Conservation (phyloP, 495 filamentous ascomycete species). For the Aspergillus kassunensis region DNA sequence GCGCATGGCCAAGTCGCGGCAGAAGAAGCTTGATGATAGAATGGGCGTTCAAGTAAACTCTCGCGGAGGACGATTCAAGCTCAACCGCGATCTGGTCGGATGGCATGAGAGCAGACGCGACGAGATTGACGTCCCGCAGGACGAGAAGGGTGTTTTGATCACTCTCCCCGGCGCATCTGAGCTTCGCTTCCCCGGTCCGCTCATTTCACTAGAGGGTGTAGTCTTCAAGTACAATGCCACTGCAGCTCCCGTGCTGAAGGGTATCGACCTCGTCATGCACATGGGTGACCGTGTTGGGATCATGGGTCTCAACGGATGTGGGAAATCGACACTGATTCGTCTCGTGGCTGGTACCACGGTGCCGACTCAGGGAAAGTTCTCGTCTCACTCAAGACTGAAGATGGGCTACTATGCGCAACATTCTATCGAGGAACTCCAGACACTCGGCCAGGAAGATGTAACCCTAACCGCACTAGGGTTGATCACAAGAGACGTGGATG, state of each 20-base stretch:
- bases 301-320: constrained; percentile 68
- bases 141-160: constrained; percentile 58
- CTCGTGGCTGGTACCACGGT: constrained; percentile 44
- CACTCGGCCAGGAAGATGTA: constrained; percentile 37
- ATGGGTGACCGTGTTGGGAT: constrained; percentile 69
- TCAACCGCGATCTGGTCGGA: constrained; percentile 66
- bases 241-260: constrained; percentile 43
- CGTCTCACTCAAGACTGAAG: constrained; percentile 60
- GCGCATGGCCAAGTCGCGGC: constrained; percentile 69
- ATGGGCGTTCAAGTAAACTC: constrained; percentile 69
- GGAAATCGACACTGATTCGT: constrained; percentile 67
- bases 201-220: constrained; percentile 65
- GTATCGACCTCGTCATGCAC: constrained; percentile 61
- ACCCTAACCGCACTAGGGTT: constrained; percentile 59
- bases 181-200: constrained; percentile 67
- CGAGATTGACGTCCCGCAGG: constrained; percentile 66
- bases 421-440: constrained; percentile 63
- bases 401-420: constrained; percentile 77
- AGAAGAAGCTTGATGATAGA: constrained; percentile 77
- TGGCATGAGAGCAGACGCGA: constrained; percentile 52
- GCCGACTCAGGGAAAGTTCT: constrained; percentile 51
- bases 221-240: constrained; percentile 52
- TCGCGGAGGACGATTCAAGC: constrained; percentile 70
- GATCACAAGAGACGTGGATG: constrained; percentile 45
- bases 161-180: constrained; percentile 57